Percentiles rank a stretch among this genome's conserved stretches.
Conservation (phyloP, 176 grass and related monocot species). For the Zoysia pacifica region DNA sequence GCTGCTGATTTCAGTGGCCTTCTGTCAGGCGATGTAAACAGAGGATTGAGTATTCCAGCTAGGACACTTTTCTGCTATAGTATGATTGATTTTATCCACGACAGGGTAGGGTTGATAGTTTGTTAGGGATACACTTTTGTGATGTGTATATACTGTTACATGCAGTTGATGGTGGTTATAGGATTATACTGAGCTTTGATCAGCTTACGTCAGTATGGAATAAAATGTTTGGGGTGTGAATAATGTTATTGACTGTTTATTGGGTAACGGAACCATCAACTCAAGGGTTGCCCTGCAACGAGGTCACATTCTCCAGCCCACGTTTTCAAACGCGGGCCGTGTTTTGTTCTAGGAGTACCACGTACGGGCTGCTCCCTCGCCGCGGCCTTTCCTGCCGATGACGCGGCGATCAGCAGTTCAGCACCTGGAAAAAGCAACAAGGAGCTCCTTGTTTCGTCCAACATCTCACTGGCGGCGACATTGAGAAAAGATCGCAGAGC, state of each 20-base stretch:
- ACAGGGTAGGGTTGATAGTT: slow-evolving; percentile 38
- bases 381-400: too few species aligned
- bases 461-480: too few species aligned
- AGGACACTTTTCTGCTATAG: not conserved
- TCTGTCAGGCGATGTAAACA: slow-evolving; percentile 19
- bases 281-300: too few species aligned
- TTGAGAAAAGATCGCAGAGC: too few species aligned
- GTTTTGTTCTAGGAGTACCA: too few species aligned
- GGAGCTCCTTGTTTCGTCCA: too few species aligned
- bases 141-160: slow-evolving; percentile 3
- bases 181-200: slow-evolving; percentile 3
- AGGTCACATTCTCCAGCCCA: too few species aligned
- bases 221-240: slow-evolving; percentile 32
- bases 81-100: slow-evolving; percentile 9
- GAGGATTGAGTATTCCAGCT: not conserved
- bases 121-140: slow-evolving; percentile 30
- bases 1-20: slow-evolving; percentile 18
- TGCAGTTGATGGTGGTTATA: not conserved
- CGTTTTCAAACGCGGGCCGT: too few species aligned
- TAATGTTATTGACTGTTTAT: not conserved
- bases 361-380: too few species aligned
- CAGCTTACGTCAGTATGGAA: slow-evolving; percentile 20
- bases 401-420: too few species aligned
- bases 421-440: too few species aligned
- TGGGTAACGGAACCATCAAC: too few species aligned